Base-by-base conservation (phyloP, 345 rosid species). In the Gossypium stocksii region DNA sequence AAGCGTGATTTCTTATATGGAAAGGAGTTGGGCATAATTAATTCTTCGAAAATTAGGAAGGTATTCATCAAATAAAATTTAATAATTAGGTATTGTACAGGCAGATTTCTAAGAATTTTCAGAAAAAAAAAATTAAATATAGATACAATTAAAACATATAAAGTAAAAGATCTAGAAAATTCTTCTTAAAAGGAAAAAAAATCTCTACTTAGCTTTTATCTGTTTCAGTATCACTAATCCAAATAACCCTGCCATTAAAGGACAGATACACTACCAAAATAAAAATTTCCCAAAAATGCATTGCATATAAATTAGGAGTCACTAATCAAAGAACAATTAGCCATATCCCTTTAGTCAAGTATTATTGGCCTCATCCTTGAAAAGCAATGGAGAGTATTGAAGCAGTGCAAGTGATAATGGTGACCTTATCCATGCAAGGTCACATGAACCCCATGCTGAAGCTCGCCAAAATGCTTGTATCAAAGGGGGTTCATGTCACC, bases 381-480 rank as follows among this genome's bases (percentile, higher is more conserved):
- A 20, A 56, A 63, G 16, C 66, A 11, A 78, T 79, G 81, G 81
- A 1, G 56, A 59, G 6, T 9, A n/a, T 17, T 25, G 71, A 44
- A 34, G 67, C 68, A 73, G 74, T 65, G 6, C 76, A 82, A 44
- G 80, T 90, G 68, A 78, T 90, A 75, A 65, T 86, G 86, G 90
- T 90, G 58, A 76, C 88, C 58, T 11, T 82, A 29, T 74, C 88
- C 54, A 7, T 66, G 15, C 88, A 82, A 44, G 88, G 90, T 48
- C 89, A 87, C 73, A 58, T 87, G 27, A 85, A 80, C 60, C 89
- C 90, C 2, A 72, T 80, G 80, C 80, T 88, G 17, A 84, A 80
- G 81, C 71, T 88, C 2, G 92, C 85, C 48, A 80, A 85, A 66
- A 74, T 72, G 49, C 84, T 87, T n/a, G 71, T 74, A 25, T 71